Evolutionary conservation across 106 monocot genomes (phyloP), one percentile per base, ranked within the genome.

Genomic region (Posidonia australis): DNA sequence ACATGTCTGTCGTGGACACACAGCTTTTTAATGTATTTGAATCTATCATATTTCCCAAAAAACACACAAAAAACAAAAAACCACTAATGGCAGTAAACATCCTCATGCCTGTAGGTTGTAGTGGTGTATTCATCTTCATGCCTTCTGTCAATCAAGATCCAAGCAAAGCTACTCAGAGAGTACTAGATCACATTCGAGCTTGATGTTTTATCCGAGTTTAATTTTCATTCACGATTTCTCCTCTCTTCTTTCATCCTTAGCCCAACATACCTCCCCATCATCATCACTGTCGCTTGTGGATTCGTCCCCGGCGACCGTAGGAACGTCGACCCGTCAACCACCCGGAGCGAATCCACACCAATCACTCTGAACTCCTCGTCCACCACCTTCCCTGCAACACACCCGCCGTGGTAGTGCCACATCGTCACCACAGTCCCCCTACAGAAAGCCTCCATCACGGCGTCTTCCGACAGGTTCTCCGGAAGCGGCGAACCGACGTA

Each of bases 351-450:
- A 1, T 25, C 22, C 18, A 62, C 62, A 0, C 71, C 71, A 13
- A 62, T 52, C 16, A 71, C 71, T 31, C 52, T 48, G 42, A 22
- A 71, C 0, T 71, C 36, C 1, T 27, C 46, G 27, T 71, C 71
- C 5, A 71, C 62, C 12, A 71, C 71, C 23, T 42, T 51, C 16
- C 62, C 71, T 5, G 28, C 23, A 1, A 32, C 23, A 31, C 71
- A 71, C 6, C 62, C 62, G 3, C 71, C 52, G 51, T 71, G 71
- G 71, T 71, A 71, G 51, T 71, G 71, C 62, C 62, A 71, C 0
- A 62, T 32, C 0, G 62, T 62, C 2, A 16, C 19, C 0, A 71
- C 22, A 14, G 60, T 62, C 17, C 24, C 18, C 29, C 62, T 45
- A 13, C 71, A 71, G 24, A 51, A 71, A 18, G 23, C 32, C 60